A percentile compares a stretch with the other conserved stretches of the same genome.
phyloP scores from a whole-genome alignment of 352 stramenopile species.

The Chrysophaeum taylorii region DNA sequence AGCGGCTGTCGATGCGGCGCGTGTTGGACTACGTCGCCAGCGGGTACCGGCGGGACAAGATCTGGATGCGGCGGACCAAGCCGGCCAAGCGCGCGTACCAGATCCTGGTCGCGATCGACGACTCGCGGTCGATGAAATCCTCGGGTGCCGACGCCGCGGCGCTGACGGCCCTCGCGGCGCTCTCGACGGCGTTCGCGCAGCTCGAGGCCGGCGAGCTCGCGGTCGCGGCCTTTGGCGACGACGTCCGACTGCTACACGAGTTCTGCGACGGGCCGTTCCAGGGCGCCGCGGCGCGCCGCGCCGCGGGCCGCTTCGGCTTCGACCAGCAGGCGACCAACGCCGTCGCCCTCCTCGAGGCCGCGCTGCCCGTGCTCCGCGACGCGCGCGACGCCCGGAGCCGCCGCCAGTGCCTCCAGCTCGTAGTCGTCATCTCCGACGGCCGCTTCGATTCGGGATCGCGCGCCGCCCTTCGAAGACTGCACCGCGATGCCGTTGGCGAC shows the following conservation, averaged over 20 bases:
- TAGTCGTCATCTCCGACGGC: slow-evolving; percentile 97
- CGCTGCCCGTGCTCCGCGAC: slow-evolving; percentile 75
- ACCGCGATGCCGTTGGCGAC: slow-evolving; percentile 89
- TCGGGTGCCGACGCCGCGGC: slow-evolving; percentile 86
- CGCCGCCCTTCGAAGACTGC: slow-evolving; percentile 79
- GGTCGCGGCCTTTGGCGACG: slow-evolving; percentile 82
- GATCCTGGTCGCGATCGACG: slow-evolving; percentile 96
- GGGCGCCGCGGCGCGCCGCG: slow-evolving; percentile 77
- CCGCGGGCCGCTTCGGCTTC: slow-evolving; percentile 91
- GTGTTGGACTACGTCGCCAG: slow-evolving; percentile 99
- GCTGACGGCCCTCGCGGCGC: slow-evolving; percentile 84
- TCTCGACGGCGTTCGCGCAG: slow-evolving; percentile 92
- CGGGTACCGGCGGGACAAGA: slow-evolving; percentile 99
- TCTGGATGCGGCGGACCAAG: slow-evolving; percentile 97
- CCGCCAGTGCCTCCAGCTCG: slow-evolving; percentile 74
- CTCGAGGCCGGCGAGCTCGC: slow-evolving; percentile 89
- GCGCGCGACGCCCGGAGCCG: slow-evolving; percentile 32
- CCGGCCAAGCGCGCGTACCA: slow-evolving; percentile 96
- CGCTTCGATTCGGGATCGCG: slow-evolving; percentile 92
- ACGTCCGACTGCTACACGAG: slow-evolving; percentile 87
- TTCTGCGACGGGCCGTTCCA: slow-evolving; percentile 89
- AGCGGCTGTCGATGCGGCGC: slow-evolving; percentile 99
- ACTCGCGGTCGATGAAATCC: slow-evolving; percentile 98
- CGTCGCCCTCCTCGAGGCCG: slow-evolving; percentile 78
- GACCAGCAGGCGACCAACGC: slow-evolving; percentile 92